Base-by-base conservation (phyloP, 345 rosid species). In the Salix suchowensis region DNA sequence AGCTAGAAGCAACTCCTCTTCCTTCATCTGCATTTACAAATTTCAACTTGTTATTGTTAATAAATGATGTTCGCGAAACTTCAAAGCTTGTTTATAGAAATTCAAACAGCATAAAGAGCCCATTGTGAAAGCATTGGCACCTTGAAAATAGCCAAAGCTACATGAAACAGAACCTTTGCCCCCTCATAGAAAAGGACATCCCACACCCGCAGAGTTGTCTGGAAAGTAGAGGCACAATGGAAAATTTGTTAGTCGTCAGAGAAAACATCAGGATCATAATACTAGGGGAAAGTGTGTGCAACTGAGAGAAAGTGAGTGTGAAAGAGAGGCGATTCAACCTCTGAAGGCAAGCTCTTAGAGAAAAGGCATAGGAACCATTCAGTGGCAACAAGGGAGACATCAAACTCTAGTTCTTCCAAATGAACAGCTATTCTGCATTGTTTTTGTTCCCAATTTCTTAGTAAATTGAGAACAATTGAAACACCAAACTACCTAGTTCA, bases 291-390 rank as follows among this genome's bases (percentile, higher is more conserved):
- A 55, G 26, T 2, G 26, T 21, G 4, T 2, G 14, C 7, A 11
- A 2, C 26, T 8, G 62, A n/a, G 13, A 3, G 28, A n/a, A 23
- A 7, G 28, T 0, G 26, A 1, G 24, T 19, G 39, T 1, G n/a
- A 16, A 26, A 28, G 65, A 54, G 74, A n/a, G 50, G 39, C 28
- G 23, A 77, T 46, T 79, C 55, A 78, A 96, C 99, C 98, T 96
- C 99, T 2, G 99, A 96, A 69, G 99, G 99, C 85, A 96, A 84
- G 88, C 98, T 96, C 85, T 96, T 96, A 4, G 99, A 92, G 85
- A 96, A 96, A 78, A 96, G 97, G 85, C 99, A 96, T 36, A 96
- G 88, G 83, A 96, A 96, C 99, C 99, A 96, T 85, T 96, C 98
- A 0, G 99, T 92, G 79, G 99, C 91, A 79, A 96, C 99, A 69